Percentiles rank a stretch among this genome's conserved stretches.
phyloP scores from a whole-genome alignment of 2,329 filamentous ascomycete species.

The Parasarocladium wereldwijsianum region DNA sequence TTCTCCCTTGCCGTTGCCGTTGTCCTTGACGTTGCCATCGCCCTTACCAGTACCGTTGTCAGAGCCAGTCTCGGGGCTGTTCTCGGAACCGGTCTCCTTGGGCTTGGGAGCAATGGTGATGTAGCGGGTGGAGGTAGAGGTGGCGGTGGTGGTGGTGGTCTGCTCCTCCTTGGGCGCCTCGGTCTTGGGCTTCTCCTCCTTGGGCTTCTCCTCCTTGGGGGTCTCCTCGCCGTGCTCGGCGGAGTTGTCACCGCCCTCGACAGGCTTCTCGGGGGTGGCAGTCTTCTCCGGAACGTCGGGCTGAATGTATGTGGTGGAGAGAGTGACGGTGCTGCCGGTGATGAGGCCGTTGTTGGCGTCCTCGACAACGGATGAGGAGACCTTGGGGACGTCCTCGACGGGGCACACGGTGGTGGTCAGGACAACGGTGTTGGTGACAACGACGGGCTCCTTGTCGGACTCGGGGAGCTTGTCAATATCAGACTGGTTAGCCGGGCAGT shows the following conservation, averaged over 20 bases:
- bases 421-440: constrained; percentile 23
- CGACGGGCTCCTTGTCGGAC: constrained; percentile 16
- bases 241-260: constrained; percentile 2
- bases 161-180: constrained; percentile 10
- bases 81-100: constrained; percentile 9
- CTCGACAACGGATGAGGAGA: constrained; percentile 24
- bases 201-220: constrained; percentile 6
- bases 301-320: constrained; percentile 9
- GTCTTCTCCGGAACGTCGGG: constrained; percentile 4
- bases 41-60: constrained; percentile 5
- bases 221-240: constrained; percentile 1
- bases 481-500: constrained; percentile 31
- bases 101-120: constrained; percentile 17
- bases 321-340: constrained; percentile 20
- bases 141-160: constrained; percentile 23
- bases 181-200: neutral
- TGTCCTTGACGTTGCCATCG: constrained; percentile 6
- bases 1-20: constrained; percentile 6
- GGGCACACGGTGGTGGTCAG: constrained; percentile 30
- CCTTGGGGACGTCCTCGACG: constrained; percentile 23
- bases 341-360: constrained; percentile 20
- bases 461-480: constrained; percentile 20
- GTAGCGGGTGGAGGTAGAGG: constrained; percentile 20
- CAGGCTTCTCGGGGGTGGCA: constrained; percentile 1
- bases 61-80: constrained; percentile 11